These are phyloP conservation scores for Boletus edulis DNA, from an alignment of 768 basidiomycete genomes.

Conservation along the genomic window DNA sequence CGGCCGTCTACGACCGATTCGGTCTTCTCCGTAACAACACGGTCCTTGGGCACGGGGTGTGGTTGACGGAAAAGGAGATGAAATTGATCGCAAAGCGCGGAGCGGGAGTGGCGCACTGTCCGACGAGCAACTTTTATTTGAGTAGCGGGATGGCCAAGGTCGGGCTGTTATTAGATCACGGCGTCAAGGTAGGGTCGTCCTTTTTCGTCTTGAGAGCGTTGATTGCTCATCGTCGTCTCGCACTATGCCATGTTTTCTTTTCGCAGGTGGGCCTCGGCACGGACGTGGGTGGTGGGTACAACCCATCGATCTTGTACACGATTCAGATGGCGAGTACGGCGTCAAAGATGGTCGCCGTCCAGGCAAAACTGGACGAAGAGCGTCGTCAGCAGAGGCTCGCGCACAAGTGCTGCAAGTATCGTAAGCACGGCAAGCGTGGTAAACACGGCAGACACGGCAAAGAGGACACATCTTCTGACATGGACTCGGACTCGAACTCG, in stretches of 20 bases:
- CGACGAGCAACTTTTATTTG: slow-evolving; percentile 89
- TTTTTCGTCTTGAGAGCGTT: neutral
- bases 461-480: neutral
- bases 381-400: neutral
- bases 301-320: slow-evolving; percentile 71
- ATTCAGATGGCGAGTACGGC: slow-evolving; percentile 75
- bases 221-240: neutral
- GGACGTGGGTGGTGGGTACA: slow-evolving; percentile 84
- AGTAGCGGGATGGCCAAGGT: slow-evolving; percentile 80
- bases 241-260: no score
- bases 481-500: no score
- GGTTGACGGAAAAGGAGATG: slow-evolving; percentile 70
- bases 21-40: slow-evolving; percentile 75
- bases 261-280: slow-evolving; percentile 85
- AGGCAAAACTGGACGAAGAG: slow-evolving; percentile 26
- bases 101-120: slow-evolving; percentile 88
- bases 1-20: slow-evolving; percentile 74
- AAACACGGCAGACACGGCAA: neutral
- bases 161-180: slow-evolving; percentile 71
- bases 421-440: neutral
- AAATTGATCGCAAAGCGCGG: slow-evolving; percentile 56
- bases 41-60: slow-evolving; percentile 82
- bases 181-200: slow-evolving; percentile 64
- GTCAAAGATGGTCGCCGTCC: slow-evolving; percentile 68
- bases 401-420: neutral